A percentile compares a stretch with the other conserved stretches of the same genome.
These are phyloP conservation scores for Eimeria zaria DNA, from an alignment of 169 alveolate genomes.

Conservation along the genomic window DNA sequence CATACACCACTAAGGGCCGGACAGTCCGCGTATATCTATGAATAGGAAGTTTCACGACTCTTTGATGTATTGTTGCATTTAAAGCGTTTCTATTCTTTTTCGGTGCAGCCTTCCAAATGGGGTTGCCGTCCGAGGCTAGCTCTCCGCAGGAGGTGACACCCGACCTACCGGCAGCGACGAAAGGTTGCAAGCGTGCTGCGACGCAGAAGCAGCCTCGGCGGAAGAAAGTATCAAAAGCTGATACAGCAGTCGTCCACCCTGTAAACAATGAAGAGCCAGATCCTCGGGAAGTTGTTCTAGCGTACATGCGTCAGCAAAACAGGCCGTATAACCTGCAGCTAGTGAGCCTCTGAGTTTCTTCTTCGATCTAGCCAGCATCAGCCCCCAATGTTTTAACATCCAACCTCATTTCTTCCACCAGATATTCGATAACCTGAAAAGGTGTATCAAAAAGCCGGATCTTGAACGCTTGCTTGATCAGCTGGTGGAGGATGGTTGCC, in stretches of 20 bases:
- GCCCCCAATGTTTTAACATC: not conserved
- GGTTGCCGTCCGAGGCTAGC: not conserved
- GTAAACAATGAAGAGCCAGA: slow-evolving; percentile 1
- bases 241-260: not conserved
- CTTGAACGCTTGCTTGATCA: slow-evolving; percentile 64
- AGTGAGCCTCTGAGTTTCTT: slow-evolving; percentile 18
- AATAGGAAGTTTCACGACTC: not conserved
- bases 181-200: slow-evolving; percentile 17
- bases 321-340: slow-evolving; percentile 82
- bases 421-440: slow-evolving; percentile 71
- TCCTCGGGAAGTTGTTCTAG: slow-evolving; percentile 30
- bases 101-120: not conserved
- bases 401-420: not conserved
- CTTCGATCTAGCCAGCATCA: not conserved
- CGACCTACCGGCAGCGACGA: not conserved
- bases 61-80: not conserved
- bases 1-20: not conserved
- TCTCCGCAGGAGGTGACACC: not conserved
- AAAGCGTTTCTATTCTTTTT: not conserved
- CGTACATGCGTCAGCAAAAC: slow-evolving; percentile 76
- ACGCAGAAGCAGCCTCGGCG: slow-evolving; percentile 62
- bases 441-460: slow-evolving; percentile 46
- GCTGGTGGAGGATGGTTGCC: slow-evolving; percentile 62
- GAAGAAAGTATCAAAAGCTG: slow-evolving; percentile 21
- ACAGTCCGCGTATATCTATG: not conserved